Conservation (phyloP, 2,329 filamentous ascomycete genomes). For the Alternaria arborescens region DNA sequence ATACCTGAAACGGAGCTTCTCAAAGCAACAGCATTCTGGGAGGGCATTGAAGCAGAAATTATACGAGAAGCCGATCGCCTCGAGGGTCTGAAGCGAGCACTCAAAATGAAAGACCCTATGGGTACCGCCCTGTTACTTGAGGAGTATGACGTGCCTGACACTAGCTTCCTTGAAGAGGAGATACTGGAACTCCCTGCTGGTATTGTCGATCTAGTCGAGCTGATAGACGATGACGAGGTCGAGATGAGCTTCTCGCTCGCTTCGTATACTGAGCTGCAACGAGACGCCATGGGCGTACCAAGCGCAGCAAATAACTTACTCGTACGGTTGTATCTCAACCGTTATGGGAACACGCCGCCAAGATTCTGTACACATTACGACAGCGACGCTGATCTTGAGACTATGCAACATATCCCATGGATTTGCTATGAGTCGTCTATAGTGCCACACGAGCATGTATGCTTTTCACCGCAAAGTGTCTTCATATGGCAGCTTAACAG, state of each 20-base stretch:
- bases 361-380: slow-evolving; percentile 44
- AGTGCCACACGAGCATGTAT: slow-evolving; percentile 29
- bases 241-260: slow-evolving; percentile 43
- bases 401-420: slow-evolving; percentile 31
- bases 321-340: slow-evolving; percentile 33
- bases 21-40: slow-evolving; percentile 32
- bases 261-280: slow-evolving; percentile 33
- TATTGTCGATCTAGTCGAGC: slow-evolving; percentile 37
- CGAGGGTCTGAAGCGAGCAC: slow-evolving; percentile 28
- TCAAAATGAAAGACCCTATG: slow-evolving; percentile 38
- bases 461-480: slow-evolving; percentile 23
- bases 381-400: slow-evolving; percentile 25
- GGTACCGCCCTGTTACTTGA: slow-evolving; percentile 37
- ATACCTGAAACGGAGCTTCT: slow-evolving; percentile 22
- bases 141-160: slow-evolving; percentile 34
- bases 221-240: slow-evolving; percentile 30
- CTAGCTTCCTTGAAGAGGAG: slow-evolving; percentile 39
- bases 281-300: slow-evolving; percentile 37
- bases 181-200: slow-evolving; percentile 31
- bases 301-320: slow-evolving; percentile 30
- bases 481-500: slow-evolving; percentile 40
- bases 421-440: slow-evolving; percentile 18
- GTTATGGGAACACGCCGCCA: slow-evolving; percentile 12
- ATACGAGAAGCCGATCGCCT: slow-evolving; percentile 36
- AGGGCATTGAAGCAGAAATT: slow-evolving; percentile 29